Base-by-base conservation (phyloP, 805 yeast species). In the Pichia insulana region DNA sequence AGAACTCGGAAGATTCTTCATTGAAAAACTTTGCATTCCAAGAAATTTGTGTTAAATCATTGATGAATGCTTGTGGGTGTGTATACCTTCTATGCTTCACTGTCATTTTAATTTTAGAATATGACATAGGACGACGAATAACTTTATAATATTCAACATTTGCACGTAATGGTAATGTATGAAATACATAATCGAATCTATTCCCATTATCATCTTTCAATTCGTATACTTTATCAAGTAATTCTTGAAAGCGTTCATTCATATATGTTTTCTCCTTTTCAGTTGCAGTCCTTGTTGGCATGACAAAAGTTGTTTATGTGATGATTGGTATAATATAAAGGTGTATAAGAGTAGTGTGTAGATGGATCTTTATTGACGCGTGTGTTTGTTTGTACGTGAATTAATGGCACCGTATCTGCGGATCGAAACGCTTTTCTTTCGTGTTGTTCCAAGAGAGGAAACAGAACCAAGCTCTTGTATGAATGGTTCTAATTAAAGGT, bases 11-110 rank as follows among this genome's bases (percentile, higher is more conserved):
- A 12, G 71, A 78, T 48, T 78, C 79, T 44, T 78, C 78, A 61
- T 90, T 90, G 62, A 81, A 90, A 37, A 80, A 74, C 46, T 85
- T 75, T 3, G 97, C 96, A 57, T 90, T 90, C 88, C 95, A 86
- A 1, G 86, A 74, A 40, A 90, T 83, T 59, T 85, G 94, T 0
- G 82, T 86, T 45, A 89, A 58, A 59, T 89, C 96, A 44, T 68
- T 72, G 30, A 89, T 64, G 59, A 86, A 88, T 36, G 77, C 80
- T 51, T 79, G 83, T 1, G 85, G 76, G 36, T 68, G 68, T 5
- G 64, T 58, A 63, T 88, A 89, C 46, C 63, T 64, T 39, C 61
- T 62, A 33, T 70, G 67, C 45, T 76, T 75, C 30, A 84, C 62
- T 45, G 74, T 70, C 50, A 78, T 73, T 44, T 74, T 78, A 44